Base-by-base conservation (phyloP, 108 stramenopile genomes). In the Fragilaria crotonensis region DNA sequence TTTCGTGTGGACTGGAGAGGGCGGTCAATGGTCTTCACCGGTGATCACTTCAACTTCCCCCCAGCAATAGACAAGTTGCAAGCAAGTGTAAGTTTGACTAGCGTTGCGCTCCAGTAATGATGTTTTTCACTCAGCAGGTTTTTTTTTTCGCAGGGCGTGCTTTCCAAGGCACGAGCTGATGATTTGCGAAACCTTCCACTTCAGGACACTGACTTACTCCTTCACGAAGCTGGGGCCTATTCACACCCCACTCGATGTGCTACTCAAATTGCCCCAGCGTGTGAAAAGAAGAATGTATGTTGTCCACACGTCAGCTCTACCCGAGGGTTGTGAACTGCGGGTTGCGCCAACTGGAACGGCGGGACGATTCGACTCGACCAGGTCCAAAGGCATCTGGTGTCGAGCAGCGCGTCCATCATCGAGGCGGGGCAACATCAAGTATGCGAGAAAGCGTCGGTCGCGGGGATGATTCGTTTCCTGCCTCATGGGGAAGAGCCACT, bases 161-260 rank as follows among this genome's bases (percentile, higher is more conserved):
- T 90, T 23, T 76, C 84, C 17, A 73, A 72, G 47, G 78, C 59
- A 21, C 50, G 89, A 48, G 80, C 77, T n/a, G 78, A 87, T 3
- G 82, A 74, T 62, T 63, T 94, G 18, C 75, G 78, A n/a, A 60
- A 80, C 44, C 70, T 94, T 44, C 87, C 93, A 1, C 50, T 88
- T 2, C 90, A 89, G 59, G 64, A 87, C 32, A 78, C 78, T 23
- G 89, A 94, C 60, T 33, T 88, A 25, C 73, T 94, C n/a, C 70
- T 89, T 4, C 93, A 94, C 58, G 93, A 94, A 60, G 79, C 87
- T 2, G 93, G 93, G 0, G 85, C 85, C 93, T 1, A 89, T 94
- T 33, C 93, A 94, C 66, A 94, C 93, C 7, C 89, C 93, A 4
- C 62, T 94, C 7, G 66, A 64, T 18, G 89, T 89, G 11, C 66